Evolutionary conservation across 306 rosid species (phyloP), one percentile per base, ranked within the genome.

Genomic region (Malus sieversii): DNA sequence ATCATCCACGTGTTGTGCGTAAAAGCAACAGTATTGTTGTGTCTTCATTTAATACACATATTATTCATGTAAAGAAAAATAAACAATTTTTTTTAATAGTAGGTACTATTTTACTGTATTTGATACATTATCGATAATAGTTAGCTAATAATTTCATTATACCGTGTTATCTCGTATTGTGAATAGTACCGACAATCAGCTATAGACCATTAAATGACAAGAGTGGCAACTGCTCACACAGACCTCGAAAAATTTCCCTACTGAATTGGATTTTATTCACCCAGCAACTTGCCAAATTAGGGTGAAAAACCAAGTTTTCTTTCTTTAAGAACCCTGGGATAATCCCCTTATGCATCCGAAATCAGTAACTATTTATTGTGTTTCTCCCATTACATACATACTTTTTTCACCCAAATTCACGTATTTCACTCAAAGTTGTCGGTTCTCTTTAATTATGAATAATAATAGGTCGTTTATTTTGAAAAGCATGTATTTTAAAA

Each of bases 1-100:
- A 48, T 71, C 70, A 23, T 79, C 86, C 89, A 90, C 83, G 80
- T 75, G 87, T 79, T 74, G 33, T 79, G 72, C 82, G 75, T 57
- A 77, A 72, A 46, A 58, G 61, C 35, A 35, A 69, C 13, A 46
- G 30, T 11, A 13, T 10, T 58, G 63, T 62, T 51, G 59, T 62
- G 48, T 65, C 42, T 58, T 48, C 51, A 48, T 48, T 48, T 48
- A 8, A 1, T 48, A 15, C 53, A 15, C 6, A 46, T 48, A 33
- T 29, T 1, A 42, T 9, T 63, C 20, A 27, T 73, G 6, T 19
- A 14, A 4, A 4, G 40, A 5, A 48, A 14, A 15, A 14, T 2
- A 46, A 14, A 46, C 53, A 2, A 46, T 5, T 46, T 46, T 46
- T 4, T 8, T 8, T 0, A 1, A 46, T 14, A 48, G 16, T 15